These are phyloP conservation scores for Fusarium compactum DNA, from an alignment of 2,329 filamentous ascomycete species.

Conservation along the genomic window DNA sequence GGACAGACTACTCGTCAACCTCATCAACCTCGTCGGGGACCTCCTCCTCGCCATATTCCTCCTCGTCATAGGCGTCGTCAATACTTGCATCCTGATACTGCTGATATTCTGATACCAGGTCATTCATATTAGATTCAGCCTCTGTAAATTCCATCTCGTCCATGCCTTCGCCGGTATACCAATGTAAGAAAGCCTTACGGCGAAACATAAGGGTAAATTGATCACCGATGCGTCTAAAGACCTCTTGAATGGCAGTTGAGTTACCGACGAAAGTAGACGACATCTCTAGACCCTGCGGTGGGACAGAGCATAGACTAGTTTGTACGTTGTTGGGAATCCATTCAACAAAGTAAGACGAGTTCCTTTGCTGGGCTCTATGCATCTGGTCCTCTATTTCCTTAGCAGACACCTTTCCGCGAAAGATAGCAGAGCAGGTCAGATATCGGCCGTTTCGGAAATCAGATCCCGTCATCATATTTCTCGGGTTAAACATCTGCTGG, in stretches of 20 bases:
- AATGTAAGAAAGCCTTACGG: slow-evolving; percentile 99
- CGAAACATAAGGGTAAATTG: slow-evolving; percentile 99
- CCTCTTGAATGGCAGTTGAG: slow-evolving; percentile 99
- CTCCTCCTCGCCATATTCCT: slow-evolving; percentile 34
- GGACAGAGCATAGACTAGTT: slow-evolving; percentile 98
- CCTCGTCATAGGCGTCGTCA: slow-evolving; percentile 76
- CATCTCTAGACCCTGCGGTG: slow-evolving; percentile 97
- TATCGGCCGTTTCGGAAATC: slow-evolving; percentile 99
- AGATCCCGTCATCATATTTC: slow-evolving; percentile 99
- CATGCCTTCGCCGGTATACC: slow-evolving; percentile 94
- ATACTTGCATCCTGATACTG: slow-evolving; percentile 99
- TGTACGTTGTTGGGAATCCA: slow-evolving; percentile 99
- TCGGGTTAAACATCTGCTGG: slow-evolving; percentile 99
- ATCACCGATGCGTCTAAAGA: slow-evolving; percentile 99
- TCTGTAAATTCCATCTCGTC: slow-evolving; percentile 99
- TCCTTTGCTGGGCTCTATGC: slow-evolving; percentile 99
- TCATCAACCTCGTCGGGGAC: neutral
- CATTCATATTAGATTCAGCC: slow-evolving; percentile 99
- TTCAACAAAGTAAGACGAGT: slow-evolving; percentile 73
- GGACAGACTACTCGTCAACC: neutral
- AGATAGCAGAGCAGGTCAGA: slow-evolving; percentile 98
- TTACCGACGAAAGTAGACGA: slow-evolving; percentile 99
- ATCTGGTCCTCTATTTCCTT: slow-evolving; percentile 99
- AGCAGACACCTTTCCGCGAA: slow-evolving; percentile 99
- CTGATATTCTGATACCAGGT: slow-evolving; percentile 98